phyloP scores from a whole-genome alignment of 2,329 filamentous ascomycete species.

The Penicillium sp. region DNA sequence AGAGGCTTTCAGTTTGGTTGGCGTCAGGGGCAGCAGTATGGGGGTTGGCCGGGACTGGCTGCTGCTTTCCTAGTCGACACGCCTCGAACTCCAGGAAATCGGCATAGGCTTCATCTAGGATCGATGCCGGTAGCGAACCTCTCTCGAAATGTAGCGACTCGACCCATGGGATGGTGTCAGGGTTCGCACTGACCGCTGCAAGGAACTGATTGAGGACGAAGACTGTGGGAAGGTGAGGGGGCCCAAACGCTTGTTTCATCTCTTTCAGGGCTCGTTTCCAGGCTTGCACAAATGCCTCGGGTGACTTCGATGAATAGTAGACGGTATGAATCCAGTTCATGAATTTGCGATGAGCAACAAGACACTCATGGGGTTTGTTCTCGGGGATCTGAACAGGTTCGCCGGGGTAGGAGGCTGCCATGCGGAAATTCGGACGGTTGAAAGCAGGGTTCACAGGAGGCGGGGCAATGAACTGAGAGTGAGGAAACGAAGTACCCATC shows the following conservation, averaged over 20 bases:
- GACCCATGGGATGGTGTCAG: not conserved
- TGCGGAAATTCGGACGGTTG: too few species aligned
- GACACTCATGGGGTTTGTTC: not conserved
- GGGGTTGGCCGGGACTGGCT: not conserved
- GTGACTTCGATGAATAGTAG: not conserved
- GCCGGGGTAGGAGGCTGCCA: not conserved
- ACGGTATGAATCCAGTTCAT: not conserved
- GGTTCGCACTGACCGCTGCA: not conserved
- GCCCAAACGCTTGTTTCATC: not conserved
- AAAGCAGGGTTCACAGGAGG: not conserved
- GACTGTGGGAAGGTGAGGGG: not conserved
- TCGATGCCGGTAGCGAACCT: not conserved
- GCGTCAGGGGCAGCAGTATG: not conserved
- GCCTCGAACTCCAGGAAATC: slow-evolving; percentile 1
- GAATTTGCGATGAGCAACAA: not conserved
- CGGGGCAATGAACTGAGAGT: not conserved
- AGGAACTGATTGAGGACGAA: not conserved
- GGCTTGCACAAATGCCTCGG: not conserved
- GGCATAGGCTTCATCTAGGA: not conserved
- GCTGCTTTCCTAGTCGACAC: not conserved
- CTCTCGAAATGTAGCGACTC: not conserved
- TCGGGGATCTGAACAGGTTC: not conserved
- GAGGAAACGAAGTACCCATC: not conserved
- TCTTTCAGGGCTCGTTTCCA: not conserved
- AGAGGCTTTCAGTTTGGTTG: not conserved